A percentile compares a stretch with the other conserved stretches of the same genome.
Conservation (phyloP, 176 grass and related monocot species). For the Rhynchospora pubera region DNA sequence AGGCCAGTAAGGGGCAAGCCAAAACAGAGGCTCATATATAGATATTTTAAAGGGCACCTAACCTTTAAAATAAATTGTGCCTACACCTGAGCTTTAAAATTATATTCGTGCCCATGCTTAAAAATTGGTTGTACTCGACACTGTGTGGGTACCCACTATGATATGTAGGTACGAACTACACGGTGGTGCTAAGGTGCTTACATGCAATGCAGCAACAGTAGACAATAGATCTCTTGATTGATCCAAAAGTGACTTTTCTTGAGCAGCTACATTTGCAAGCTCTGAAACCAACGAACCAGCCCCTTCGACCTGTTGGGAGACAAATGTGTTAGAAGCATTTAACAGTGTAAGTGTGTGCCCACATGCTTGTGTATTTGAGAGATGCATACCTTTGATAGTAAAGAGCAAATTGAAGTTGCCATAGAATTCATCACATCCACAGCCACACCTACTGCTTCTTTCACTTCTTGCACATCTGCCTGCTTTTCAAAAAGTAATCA, state of each 20-base stretch:
- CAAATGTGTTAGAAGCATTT: neutral
- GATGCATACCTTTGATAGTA: conserved; percentile 64
- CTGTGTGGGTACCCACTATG: neutral
- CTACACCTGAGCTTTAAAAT: no score
- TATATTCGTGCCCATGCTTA: no score
- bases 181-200: conserved; percentile 28
- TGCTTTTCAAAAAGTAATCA: conserved; percentile 28
- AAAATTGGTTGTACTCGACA: no score
- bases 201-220: conserved; percentile 62
- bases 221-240: conserved; percentile 92
- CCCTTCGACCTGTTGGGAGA: conserved; percentile 54
- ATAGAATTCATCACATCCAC: conserved; percentile 90
- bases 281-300: conserved; percentile 78
- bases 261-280: conserved; percentile 50
- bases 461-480: conserved; percentile 80
- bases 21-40: no score
- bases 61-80: no score
- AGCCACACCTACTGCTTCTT: conserved; percentile 70
- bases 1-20: no score
- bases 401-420: conserved; percentile 63
- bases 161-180: neutral
- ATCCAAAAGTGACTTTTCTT: conserved; percentile 60
- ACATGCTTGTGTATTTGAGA: neutral
- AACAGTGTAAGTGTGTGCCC: neutral
- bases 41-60: no score